phyloP scores from a whole-genome alignment of 805 yeast species.

The Saccharomycopsis oosterbeekiorum region DNA sequence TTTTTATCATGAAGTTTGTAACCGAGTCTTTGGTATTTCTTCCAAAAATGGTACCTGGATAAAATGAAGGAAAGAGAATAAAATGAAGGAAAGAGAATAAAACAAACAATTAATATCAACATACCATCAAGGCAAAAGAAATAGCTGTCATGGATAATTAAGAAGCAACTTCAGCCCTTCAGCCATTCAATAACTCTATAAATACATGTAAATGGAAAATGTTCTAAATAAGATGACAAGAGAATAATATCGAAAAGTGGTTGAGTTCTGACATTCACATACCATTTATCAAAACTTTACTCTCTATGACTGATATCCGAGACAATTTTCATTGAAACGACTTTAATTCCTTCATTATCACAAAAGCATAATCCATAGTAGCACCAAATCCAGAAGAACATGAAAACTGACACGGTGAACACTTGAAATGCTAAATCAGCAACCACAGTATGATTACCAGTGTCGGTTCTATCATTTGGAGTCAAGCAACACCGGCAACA shows the following conservation, averaged over 20 bases:
- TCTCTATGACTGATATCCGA: constrained; percentile 9
- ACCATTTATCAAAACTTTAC: constrained; percentile 28
- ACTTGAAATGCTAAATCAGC: constrained; percentile 77
- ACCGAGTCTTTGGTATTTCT: constrained; percentile 22
- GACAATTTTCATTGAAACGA: background rate
- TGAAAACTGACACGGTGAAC: constrained; percentile 52
- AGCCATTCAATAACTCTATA: constrained; percentile 66
- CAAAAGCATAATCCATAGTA: constrained; percentile 28
- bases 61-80: constrained; percentile 32
- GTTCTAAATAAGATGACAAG: constrained; percentile 38
- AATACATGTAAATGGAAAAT: constrained; percentile 48
- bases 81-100: no score
- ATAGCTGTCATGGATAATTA: constrained; percentile 52
- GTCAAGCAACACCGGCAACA: constrained; percentile 36
- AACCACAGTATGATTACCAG: constrained; percentile 62
- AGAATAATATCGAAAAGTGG: constrained; percentile 35
- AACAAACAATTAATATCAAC: constrained; percentile 44
- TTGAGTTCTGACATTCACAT: constrained; percentile 28
- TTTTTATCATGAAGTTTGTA: background rate
- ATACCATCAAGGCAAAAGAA: constrained; percentile 53
- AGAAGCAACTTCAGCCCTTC: constrained; percentile 60
- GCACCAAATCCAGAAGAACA: constrained; percentile 40
- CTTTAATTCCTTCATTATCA: background rate
- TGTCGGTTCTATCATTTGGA: constrained; percentile 1
- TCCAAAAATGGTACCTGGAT: constrained; percentile 57